A percentile compares a stretch with the other conserved stretches of the same genome.
Evolutionary conservation across 768 basidiomycete species (phyloP).

Genomic region (Mycena albidolilacea): DNA sequence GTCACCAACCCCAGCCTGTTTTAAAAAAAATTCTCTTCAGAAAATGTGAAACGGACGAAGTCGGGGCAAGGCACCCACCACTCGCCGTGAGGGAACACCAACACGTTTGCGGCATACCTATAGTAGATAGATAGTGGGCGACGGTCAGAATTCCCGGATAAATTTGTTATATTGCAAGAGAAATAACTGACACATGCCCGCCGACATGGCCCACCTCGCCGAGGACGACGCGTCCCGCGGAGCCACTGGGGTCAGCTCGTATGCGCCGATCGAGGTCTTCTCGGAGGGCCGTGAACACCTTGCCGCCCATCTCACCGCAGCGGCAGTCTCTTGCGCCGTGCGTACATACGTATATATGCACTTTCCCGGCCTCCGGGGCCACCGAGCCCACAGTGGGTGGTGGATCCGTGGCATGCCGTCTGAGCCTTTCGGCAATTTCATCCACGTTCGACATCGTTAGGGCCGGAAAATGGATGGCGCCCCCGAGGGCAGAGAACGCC

Average conservation of each 20-base stretch:
- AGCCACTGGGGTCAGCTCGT: conserved; percentile 45
- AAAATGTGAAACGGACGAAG: conserved; percentile 9
- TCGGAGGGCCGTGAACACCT: conserved; percentile 67
- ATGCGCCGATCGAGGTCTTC: conserved; percentile 64
- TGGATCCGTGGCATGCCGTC: conserved; percentile 45
- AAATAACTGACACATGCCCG: conserved; percentile 78
- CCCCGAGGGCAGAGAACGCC: conserved; percentile 65
- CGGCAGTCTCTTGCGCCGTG: conserved; percentile 86
- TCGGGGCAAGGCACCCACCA: conserved; percentile 62
- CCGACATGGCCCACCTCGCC: conserved; percentile 86
- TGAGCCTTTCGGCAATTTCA: conserved; percentile 58
- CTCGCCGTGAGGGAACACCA: conserved; percentile 81
- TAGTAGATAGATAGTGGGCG: conserved; percentile 40
- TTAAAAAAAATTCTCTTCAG: background rate
- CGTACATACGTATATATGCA: conserved; percentile 81
- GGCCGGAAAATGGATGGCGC: conserved; percentile 64
- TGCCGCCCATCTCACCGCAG: conserved; percentile 77
- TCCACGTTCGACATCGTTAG: conserved; percentile 67
- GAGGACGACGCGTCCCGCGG: conserved; percentile 57
- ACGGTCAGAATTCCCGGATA: background rate
- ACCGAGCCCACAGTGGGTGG: conserved; percentile 12
- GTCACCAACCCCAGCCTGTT: conserved; percentile 75
- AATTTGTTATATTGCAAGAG: background rate
- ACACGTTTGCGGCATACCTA: conserved; percentile 79
- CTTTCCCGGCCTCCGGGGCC: conserved; percentile 38